These are phyloP conservation scores for Aschersonia sp. DNA, from an alignment of 2,329 filamentous ascomycete species.

Conservation along the genomic window DNA sequence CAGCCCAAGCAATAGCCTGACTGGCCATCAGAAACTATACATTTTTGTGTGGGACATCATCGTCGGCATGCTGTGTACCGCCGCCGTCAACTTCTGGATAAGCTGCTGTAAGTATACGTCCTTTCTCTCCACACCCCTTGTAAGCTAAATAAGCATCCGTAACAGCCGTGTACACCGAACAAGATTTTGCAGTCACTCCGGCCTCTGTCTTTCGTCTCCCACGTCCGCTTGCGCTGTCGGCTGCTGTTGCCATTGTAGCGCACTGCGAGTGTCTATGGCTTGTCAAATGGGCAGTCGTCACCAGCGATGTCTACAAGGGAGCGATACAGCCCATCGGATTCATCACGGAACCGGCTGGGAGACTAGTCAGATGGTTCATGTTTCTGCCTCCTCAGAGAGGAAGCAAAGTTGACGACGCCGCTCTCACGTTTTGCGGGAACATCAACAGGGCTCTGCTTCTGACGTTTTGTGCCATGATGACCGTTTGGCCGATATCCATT, in stretches of 20 bases:
- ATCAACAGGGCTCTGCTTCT: not conserved
- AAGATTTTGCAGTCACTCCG: not conserved
- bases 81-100: not conserved
- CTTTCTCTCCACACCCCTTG: no score
- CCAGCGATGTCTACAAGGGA: constrained; percentile 27
- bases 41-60: not conserved
- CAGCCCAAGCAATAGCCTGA: not conserved
- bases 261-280: constrained; percentile 30
- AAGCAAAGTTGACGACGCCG: not conserved
- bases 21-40: not conserved
- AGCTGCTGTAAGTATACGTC: not conserved
- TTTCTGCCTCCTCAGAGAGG: not conserved
- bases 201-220: not conserved
- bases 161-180: no score
- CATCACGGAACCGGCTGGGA: constrained; percentile 6
- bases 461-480: not conserved
- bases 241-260: constrained; percentile 33
- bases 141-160: no score
- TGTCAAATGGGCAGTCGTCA: constrained; percentile 31
- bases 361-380: not conserved
- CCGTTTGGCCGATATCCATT: not conserved
- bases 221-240: constrained; percentile 7
- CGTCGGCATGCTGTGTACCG: not conserved
- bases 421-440: not conserved
- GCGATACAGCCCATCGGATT: constrained; percentile 32